A percentile compares a stretch with the other conserved stretches of the same genome.
These are phyloP conservation scores for Sugiyamaella lignohabitans DNA, from an alignment of 805 yeast genomes.

Conservation along the genomic window DNA sequence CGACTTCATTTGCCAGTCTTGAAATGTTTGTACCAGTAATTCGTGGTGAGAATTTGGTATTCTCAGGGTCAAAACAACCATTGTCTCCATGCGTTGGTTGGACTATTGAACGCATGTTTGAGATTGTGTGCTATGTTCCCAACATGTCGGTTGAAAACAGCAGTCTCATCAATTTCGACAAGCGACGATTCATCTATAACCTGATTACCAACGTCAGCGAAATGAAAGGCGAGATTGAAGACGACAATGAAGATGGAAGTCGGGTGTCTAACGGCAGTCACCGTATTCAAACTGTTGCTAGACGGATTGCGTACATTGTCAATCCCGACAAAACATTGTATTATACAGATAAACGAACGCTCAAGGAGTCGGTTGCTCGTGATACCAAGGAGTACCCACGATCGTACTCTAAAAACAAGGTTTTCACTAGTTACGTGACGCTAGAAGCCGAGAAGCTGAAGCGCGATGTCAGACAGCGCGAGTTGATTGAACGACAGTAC, in stretches of 20 bases:
- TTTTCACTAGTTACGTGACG: conserved; percentile 42
- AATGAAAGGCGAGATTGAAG: conserved; percentile 29
- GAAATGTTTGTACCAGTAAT: conserved; percentile 28
- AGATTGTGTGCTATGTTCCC: conserved; percentile 70
- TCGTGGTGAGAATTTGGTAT: conserved; percentile 16
- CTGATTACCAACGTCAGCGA: conserved; percentile 50
- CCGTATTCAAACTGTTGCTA: conserved; percentile 15
- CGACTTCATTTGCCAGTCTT: conserved; percentile 8
- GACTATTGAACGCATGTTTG: conserved; percentile 74
- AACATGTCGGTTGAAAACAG: conserved; percentile 64
- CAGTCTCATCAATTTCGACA: conserved; percentile 74
- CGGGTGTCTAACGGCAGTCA: conserved; percentile 5
- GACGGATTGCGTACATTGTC: conserved; percentile 26
- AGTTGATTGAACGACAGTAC: conserved; percentile 25
- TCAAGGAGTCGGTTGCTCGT: conserved; percentile 37
- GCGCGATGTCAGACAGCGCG: conserved; percentile 46
- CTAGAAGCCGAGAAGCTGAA: conserved; percentile 47
- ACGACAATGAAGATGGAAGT: conserved; percentile 12
- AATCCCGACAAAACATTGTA: conserved; percentile 28
- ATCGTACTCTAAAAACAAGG: conserved; percentile 32
- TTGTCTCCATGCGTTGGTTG: conserved; percentile 88
- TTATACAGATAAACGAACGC: conserved; percentile 25
- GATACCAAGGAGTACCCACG: conserved; percentile 38
- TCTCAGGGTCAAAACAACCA: conserved; percentile 30
- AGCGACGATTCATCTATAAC: conserved; percentile 62